Base-by-base conservation (phyloP, 2,329 filamentous ascomycete genomes). In the Hypoxylon sp. region DNA sequence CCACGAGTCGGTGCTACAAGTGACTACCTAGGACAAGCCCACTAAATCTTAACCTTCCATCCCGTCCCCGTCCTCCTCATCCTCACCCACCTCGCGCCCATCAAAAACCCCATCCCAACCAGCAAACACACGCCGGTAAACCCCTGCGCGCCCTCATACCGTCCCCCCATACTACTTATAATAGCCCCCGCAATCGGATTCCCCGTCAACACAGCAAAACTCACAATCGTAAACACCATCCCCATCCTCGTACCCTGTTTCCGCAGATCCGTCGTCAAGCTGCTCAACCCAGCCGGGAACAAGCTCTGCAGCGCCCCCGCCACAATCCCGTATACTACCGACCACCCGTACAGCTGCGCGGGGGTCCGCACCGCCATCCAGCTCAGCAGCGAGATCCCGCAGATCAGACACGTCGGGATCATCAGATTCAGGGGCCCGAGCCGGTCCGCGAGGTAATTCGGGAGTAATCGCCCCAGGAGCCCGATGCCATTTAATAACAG, bases 401-500 rank as follows among this genome's bases (percentile, higher is more conserved):
- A 81, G 1, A 75, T 47, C n/a, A 80, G 50, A 1, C 77, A 77
- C 7, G 76, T 76, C 0, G 89, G 83, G 27, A 88, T 81, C 64
- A 90, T 81, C 37, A 88, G 78, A 73, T 90, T 92, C 63, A 92
- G 75, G 0, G 86, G 81, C 0, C 90, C 90, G 16, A 80, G 59
- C 7, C 75, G 74, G 78, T 91, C 88, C 2, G 89, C 88, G 1
- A 89, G 69, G 67, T 83, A 79, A 73, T 84, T 88, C 0, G 88
- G 88, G 0, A 87, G 68, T 9, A 90, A 63, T 0, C 90, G 85
- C 8, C 88, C 88, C 2, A 86, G 61, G 12, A 87, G 61, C 1
- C 89, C 88, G 9, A 88, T 81, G 19, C 85, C 88, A 76, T 92
- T 93, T 73, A 91, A 80, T 2, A 91, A 79, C 25, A 91, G 81